Evolutionary conservation across 768 basidiomycete genomes (phyloP).

Genomic region (Suillus hirtellus): DNA sequence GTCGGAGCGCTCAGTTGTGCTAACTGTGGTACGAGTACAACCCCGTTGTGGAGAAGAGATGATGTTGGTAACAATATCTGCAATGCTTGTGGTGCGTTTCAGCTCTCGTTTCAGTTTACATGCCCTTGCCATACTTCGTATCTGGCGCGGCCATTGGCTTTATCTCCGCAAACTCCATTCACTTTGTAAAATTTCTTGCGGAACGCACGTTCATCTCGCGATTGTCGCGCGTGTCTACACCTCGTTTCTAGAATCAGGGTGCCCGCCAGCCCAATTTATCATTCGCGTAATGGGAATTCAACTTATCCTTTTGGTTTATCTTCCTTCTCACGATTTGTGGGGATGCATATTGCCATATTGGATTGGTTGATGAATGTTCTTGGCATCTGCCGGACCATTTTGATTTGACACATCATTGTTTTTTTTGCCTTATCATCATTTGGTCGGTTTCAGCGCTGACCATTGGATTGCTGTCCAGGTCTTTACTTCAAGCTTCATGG

Average conservation of each 20-base stretch:
- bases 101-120: constrained; percentile 25
- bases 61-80: constrained; percentile 92
- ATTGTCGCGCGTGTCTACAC: constrained; percentile 14
- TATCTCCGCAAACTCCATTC: constrained; percentile 10
- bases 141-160: constrained; percentile 7
- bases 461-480: constrained; percentile 48
- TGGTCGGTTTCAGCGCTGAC: constrained; percentile 17
- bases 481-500: constrained; percentile 99
- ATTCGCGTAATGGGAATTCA: constrained; percentile 13
- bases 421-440: constrained; percentile 9
- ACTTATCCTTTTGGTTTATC: constrained; percentile 32
- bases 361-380: constrained; percentile 19
- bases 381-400: neutral
- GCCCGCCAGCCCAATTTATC: constrained; percentile 8
- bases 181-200: constrained; percentile 25
- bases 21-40: constrained; percentile 87
- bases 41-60: constrained; percentile 87
- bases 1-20: constrained; percentile 83
- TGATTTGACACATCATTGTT: neutral
- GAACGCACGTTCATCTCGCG: constrained; percentile 25
- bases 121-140: constrained; percentile 20
- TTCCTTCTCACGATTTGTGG: constrained; percentile 22
- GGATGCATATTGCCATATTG: constrained; percentile 25
- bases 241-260: constrained; percentile 20
- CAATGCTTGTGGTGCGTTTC: constrained; percentile 85